Evolutionary conservation across 371 early-diverging fungal species (phyloP).

Genomic region (Actinomucor elegans): DNA sequence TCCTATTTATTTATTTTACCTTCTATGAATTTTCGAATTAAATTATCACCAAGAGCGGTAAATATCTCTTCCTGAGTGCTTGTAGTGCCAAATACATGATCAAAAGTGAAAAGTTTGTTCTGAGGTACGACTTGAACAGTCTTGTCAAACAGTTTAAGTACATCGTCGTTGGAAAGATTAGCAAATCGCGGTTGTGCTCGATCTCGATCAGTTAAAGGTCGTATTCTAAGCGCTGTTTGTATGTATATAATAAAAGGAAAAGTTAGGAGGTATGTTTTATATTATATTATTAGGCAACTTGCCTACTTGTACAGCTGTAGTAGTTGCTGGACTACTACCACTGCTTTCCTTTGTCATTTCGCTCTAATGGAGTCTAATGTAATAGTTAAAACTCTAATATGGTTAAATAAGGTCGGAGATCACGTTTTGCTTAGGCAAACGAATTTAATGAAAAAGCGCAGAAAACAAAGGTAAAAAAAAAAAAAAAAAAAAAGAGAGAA

Average conservation of each 20-base stretch:
- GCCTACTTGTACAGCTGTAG: constrained; percentile 28
- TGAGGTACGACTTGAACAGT: constrained; percentile 33
- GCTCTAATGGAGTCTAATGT: not conserved
- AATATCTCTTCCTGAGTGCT: constrained; percentile 31
- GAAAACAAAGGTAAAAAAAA: not conserved
- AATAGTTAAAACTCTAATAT: not conserved
- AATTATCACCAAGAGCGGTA: constrained; percentile 19
- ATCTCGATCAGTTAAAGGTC: constrained; percentile 32
- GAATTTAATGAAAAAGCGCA: not conserved
- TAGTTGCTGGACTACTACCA: not conserved
- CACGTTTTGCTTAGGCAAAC: not conserved
- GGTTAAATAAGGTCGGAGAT: not conserved
- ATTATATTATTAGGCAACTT: too few species aligned
- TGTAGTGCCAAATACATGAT: constrained; percentile 36
- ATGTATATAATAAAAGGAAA: not conserved
- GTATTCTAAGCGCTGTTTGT: constrained; percentile 25
- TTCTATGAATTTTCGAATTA: constrained; percentile 31
- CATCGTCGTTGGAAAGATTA: constrained; percentile 32
- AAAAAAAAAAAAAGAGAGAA: not conserved
- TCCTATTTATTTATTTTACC: not conserved
- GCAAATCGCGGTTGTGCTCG: constrained; percentile 36
- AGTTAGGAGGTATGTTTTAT: not conserved
- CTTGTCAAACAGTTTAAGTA: constrained; percentile 22
- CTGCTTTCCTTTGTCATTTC: not conserved
- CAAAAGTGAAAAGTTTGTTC: constrained; percentile 32